These are phyloP conservation scores for Paraphaeosphaeria sporulosa DNA, from an alignment of 2,329 filamentous ascomycete species.

Conservation along the genomic window DNA sequence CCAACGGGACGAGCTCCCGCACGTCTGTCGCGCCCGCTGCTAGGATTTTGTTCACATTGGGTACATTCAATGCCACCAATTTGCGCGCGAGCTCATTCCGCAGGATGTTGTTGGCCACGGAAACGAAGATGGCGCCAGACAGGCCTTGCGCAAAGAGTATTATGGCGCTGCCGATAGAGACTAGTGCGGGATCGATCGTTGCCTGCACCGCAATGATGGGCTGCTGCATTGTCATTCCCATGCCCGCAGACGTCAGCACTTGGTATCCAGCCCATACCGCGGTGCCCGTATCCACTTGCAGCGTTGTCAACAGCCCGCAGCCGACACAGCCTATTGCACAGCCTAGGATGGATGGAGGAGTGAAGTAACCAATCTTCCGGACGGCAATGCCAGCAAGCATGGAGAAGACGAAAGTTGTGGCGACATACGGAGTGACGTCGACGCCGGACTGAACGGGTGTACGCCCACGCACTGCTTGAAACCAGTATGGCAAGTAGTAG, in stretches of 20 bases:
- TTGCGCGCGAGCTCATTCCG: not conserved
- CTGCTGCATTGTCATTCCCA: constrained; percentile 1
- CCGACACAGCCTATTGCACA: constrained; percentile 27
- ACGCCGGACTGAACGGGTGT: constrained; percentile 51
- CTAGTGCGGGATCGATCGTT: not conserved
- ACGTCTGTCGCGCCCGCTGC: not conserved
- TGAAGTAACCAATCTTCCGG: constrained; percentile 42
- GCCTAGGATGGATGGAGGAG: constrained; percentile 21
- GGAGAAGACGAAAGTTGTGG: constrained; percentile 36
- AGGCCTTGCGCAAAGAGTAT: constrained; percentile 53
- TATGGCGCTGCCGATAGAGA: not conserved
- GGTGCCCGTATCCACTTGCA: constrained; percentile 44
- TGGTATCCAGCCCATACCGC: constrained; percentile 58
- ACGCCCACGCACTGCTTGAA: constrained; percentile 52
- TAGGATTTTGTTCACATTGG: not conserved
- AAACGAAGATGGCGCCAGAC: constrained; percentile 34
- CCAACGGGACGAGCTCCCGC: not conserved
- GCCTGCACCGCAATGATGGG: constrained; percentile 37
- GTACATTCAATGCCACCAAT: not conserved
- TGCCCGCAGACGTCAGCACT: not conserved
- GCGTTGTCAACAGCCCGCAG: constrained; percentile 53
- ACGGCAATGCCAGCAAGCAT: constrained; percentile 26
- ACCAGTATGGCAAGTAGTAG: constrained; percentile 60
- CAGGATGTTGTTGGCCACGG: not conserved
- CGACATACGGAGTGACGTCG: constrained; percentile 53